Base-by-base conservation (phyloP, 345 rosid species). In the Lepidium africanum region DNA sequence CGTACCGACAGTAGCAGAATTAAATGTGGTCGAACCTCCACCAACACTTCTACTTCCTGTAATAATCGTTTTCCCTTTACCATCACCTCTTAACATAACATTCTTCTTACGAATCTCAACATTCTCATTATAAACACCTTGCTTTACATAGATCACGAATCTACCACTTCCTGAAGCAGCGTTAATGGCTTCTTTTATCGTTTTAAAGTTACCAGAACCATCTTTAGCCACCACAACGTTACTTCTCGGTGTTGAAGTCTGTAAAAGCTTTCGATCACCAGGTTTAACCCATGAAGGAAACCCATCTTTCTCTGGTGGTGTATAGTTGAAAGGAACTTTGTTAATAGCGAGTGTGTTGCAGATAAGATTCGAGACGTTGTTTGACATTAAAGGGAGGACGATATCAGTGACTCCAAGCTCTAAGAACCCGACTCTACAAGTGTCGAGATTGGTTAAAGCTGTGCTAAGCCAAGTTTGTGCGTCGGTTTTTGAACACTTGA, bases 1-100 rank as follows among this genome's bases (percentile, higher is more conserved):
- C 97, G 82, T 70, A 93, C 98, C 96, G 64, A 93, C 83, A n/a
- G 96, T 93, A 21, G 91, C 97, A 21, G 96, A 90, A 7, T 80
- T 81, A 73, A 90, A 93, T 56, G 94, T 93, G 25, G 94, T 86
- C 43, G 82, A 32, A 11, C 98, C 98, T 48, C 96, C 92, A 2
- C 88, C 92, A 19, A 93, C 96, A 59, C 98, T 93, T 78, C 76
- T 81, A 77, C 97, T 93, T 1, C 87, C 94, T 33, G 94, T 87
- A 47, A 93, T 82, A 41, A 88, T 85, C 0, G 97, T 93, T 36
- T 60, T 81, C 43, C 91, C 86, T 47, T 71, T 78, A 2, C 94
- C 98, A 52, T 93, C 97, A 1, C 94, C 98, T 49, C 87, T 82
- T 68, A 93, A 69, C 97, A 87, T 93, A 45, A 93, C 81, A 66